A percentile compares a stretch with the other conserved stretches of the same genome.
These are phyloP conservation scores for Pythium sukuiense DNA, from an alignment of 352 stramenopile species.

Conservation along the genomic window DNA sequence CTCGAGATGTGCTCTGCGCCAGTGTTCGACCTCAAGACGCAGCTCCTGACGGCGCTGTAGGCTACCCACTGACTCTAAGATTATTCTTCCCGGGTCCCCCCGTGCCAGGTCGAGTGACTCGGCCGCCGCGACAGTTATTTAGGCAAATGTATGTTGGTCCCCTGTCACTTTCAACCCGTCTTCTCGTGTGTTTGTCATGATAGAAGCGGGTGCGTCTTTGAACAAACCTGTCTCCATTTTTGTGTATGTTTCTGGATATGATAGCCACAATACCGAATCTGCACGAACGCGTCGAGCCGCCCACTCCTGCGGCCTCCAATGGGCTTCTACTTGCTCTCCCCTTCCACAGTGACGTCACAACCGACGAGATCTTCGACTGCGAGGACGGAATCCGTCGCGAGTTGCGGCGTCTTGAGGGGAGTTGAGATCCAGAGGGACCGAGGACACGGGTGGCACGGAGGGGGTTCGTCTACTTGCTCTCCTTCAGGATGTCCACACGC, in stretches of 20 bases:
- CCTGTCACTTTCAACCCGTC: neutral
- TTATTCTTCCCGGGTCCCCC: neutral
- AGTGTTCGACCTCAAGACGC: constrained; percentile 20
- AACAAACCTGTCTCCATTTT: constrained; percentile 12
- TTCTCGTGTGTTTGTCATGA: too few relatives aligned
- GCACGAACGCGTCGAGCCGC: neutral
- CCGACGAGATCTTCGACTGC: constrained; percentile 1
- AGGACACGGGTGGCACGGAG: constrained; percentile 9
- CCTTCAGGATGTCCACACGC: constrained; percentile 79
- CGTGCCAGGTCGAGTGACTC: constrained; percentile 11
- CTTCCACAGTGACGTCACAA: neutral
- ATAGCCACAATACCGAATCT: constrained; percentile 16
- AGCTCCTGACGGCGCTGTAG: constrained; percentile 18
- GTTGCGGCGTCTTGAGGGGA: neutral
- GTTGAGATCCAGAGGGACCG: constrained; percentile 3
- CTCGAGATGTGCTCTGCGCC: constrained; percentile 14
- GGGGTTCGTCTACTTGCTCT: constrained; percentile 45
- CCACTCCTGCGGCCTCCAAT: neutral
- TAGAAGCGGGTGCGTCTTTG: neutral
- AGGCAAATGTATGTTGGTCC: constrained; percentile 18
- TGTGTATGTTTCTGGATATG: constrained; percentile 11
- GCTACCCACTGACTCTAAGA: constrained; percentile 5
- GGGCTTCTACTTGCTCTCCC: neutral
- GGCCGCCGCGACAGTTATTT: constrained; percentile 22
- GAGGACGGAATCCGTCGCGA: neutral